Percentiles rank a stretch among this genome's conserved stretches.
phyloP scores from a whole-genome alignment of 306 rosid genomes.

The Prunus dulcis region DNA sequence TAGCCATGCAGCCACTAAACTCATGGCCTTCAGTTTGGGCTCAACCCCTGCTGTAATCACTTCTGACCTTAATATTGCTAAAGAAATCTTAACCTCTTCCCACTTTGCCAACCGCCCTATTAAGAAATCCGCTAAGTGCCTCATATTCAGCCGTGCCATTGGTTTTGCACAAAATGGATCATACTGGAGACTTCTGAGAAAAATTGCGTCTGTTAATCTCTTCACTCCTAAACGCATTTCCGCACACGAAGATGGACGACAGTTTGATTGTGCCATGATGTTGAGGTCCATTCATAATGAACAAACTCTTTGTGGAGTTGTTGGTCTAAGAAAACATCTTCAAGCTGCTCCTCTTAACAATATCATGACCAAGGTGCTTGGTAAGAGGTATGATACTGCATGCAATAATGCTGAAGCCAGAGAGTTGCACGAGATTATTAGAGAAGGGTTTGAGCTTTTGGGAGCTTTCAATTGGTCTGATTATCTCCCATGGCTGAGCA shows the following conservation, averaged over 20 bases:
- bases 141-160: conserved; percentile 48
- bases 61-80: conserved; percentile 37
- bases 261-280: conserved; percentile 32
- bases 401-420: neutral
- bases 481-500: conserved; percentile 41
- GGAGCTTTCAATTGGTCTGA: conserved; percentile 55
- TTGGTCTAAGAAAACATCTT: conserved; percentile 23
- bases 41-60: conserved; percentile 41
- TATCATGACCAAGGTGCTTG: conserved; percentile 47
- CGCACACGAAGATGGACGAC: conserved; percentile 41
- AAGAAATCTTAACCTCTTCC: conserved; percentile 37
- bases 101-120: conserved; percentile 50
- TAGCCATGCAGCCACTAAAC: conserved; percentile 17
- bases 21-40: conserved; percentile 54
- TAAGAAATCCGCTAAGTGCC: conserved; percentile 40
- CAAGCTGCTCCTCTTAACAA: conserved; percentile 41
- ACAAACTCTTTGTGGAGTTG: conserved; percentile 6
- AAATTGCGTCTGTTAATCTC: conserved; percentile 45
- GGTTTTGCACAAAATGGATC: conserved; percentile 54
- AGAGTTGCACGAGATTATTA: conserved; percentile 34
- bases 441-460: conserved; percentile 50
- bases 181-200: conserved; percentile 43
- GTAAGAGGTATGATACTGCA: conserved; percentile 27
- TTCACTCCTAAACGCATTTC: conserved; percentile 38
- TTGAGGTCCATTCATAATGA: conserved; percentile 20